Evolutionary conservation across 331 rosid genomes (phyloP), one percentile per base, ranked within the genome.

Genomic region (Quercus lobata): DNA sequence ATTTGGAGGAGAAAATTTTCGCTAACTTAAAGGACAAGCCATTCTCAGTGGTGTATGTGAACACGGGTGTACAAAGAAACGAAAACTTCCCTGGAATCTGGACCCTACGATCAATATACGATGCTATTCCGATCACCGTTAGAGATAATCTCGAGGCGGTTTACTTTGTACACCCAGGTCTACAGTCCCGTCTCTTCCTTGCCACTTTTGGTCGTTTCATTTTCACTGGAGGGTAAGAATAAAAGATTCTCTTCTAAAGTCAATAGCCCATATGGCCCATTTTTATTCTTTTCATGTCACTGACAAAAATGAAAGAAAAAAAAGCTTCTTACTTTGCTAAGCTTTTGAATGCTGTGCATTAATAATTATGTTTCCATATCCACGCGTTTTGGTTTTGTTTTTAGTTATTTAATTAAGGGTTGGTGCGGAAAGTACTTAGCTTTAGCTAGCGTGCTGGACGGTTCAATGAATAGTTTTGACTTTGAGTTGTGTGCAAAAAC

Each of bases 131-230:
- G 65, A 29, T 9, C 30, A 22, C 65, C 53, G 53, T 83, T 57
- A 83, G 78, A 58, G 77, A 76, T 27, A 57, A 66, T 29, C 78
- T 88, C 1, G 80, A 79, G 79, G 69, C 88, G 1, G 81, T 88
- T 56, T 80, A 86, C 79, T 85, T 88, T 24, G 80, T 86, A 58
- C 91, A 88, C 75, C 86, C 91, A 0, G 80, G 80, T 2, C 52
- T 83, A 15, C 86, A 76, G 69, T 29, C 89, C 73, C 79, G 86
- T 9, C 74, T 88, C 73, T 81, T 86, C 75, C 78, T 88, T 5
- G 86, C 89, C 85, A 83, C 91, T 71, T 62, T 81, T 30, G 91
- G 91, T 14, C 88, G 88, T 57, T 57, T 86, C 41, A 46, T 80
- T 24, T 84, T 83, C 79, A 80, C 58, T 19, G 85, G 85, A 69